phyloP scores from a whole-genome alignment of 768 basidiomycete genomes.

The Kwoniella dejecticola region DNA sequence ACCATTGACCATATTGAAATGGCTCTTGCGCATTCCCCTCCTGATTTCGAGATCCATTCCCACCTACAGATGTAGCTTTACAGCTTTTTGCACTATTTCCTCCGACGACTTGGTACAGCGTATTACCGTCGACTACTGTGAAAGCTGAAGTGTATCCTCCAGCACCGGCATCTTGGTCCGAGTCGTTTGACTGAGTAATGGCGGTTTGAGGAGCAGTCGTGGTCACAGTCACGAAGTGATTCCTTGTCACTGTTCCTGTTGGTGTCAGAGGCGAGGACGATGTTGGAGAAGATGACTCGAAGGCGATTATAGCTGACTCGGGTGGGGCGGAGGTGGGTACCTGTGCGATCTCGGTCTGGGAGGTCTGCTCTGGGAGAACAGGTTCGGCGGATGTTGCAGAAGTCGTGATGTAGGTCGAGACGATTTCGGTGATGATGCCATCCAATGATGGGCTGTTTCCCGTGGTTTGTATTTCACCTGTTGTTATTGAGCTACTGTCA shows the following conservation, averaged over 20 bases:
- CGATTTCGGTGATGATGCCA: no score
- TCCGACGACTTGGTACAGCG: not conserved
- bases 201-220: not conserved
- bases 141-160: not conserved
- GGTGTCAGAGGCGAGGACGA: not conserved
- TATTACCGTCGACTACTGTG: not conserved
- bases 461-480: no score
- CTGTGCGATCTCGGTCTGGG: no score
- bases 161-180: not conserved
- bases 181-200: not conserved
- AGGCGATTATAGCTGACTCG: no score
- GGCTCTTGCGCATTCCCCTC: not conserved
- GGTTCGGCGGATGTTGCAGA: no score
- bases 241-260: not conserved
- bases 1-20: constrained; percentile 4
- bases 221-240: not conserved
- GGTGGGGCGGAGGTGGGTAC: no score
- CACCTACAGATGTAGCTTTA: not conserved
- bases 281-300: not conserved
- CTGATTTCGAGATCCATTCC: not conserved
- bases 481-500: no score
- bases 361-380: no score
- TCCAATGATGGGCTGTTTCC: no score
- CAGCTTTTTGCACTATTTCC: not conserved
- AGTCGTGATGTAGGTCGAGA: no score